Evolutionary conservation across 805 yeast genomes (phyloP).

Genomic region (Cephaloascus albidus): DNA sequence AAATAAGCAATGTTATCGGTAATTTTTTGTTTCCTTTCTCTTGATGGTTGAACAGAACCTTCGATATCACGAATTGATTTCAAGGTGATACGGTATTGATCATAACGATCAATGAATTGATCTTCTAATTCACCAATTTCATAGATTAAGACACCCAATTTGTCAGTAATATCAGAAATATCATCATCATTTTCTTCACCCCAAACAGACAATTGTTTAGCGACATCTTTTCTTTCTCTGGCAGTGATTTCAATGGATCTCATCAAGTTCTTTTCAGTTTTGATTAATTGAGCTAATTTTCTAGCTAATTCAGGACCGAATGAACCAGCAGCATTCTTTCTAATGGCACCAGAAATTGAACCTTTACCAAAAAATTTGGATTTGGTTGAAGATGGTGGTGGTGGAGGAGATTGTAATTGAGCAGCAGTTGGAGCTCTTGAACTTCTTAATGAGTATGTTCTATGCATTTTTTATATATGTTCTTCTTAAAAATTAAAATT

Average conservation of each 20-base stretch:
- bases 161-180: slow-evolving; percentile 79
- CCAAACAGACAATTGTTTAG: slow-evolving; percentile 77
- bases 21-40: slow-evolving; percentile 79
- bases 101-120: slow-evolving; percentile 79
- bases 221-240: slow-evolving; percentile 72
- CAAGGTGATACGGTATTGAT: slow-evolving; percentile 76
- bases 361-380: slow-evolving; percentile 87
- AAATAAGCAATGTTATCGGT: slow-evolving; percentile 79
- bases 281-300: slow-evolving; percentile 64
- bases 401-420: slow-evolving; percentile 88
- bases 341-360: slow-evolving; percentile 45
- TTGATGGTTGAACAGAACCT: slow-evolving; percentile 79
- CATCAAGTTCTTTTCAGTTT: slow-evolving; percentile 76
- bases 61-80: slow-evolving; percentile 79
- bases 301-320: slow-evolving; percentile 76
- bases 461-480: slow-evolving; percentile 56
- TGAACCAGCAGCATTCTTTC: slow-evolving; percentile 68
- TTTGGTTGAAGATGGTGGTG: slow-evolving; percentile 89
- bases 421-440: slow-evolving; percentile 96
- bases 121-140: slow-evolving; percentile 85
- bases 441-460: slow-evolving; percentile 95
- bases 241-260: slow-evolving; percentile 72
- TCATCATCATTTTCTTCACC: slow-evolving; percentile 84
- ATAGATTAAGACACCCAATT: slow-evolving; percentile 72
- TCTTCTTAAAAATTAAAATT: no score